Base-by-base conservation (phyloP, 2,329 filamentous ascomycete species). In the Stagonosporopsis rhizophila region DNA sequence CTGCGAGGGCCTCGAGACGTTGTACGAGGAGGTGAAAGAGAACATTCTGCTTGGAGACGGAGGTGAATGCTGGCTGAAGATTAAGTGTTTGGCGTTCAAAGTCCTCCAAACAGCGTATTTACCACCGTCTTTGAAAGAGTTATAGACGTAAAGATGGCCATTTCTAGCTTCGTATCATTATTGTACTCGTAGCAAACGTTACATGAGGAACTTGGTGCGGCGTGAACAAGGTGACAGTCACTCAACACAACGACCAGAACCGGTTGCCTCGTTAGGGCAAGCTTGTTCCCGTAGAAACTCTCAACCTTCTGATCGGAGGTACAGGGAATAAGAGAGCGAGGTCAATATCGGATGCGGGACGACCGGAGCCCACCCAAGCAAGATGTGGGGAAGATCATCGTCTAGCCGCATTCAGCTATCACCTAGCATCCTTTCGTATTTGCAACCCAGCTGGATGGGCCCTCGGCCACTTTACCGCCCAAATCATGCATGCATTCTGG, bases 341-440 rank as follows among this genome's bases (percentile, higher is more conserved):
- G 40, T 35, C 14, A 32, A 48, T 4, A 32, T 56, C 22, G 35
- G 41, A 56, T 56, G 41, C 45, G 52, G 45, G 52, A 42, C 8
- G 19, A 42, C 37, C n/a, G 25, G 12, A 32, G 12, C 35, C 2
- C 11, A 39, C 34, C 11, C 27, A 19, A 6, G 20, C n/a, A 32
- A 35, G 27, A 22, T 56, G 53, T 51, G 53, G 53, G 47, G 47
- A 56, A 56, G 47, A 51, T 56, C 47, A 38, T 28, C 47, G 4
- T 8, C 53, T 56, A 56, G 47, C 47, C 23, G 5, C 15, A 32
- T 47, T 17, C 11, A 30, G 46, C 20, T 9, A 6, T 35, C 22
- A 17, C 5, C 34, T 41, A 27, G 12, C 17, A 22, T 11, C 49
- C 23, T 37, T 38, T 38, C 51, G 51, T 44, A 25, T 47, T 23